Base-by-base conservation (phyloP, 148 eudicot genomes). In the Rhododendron vialii region DNA sequence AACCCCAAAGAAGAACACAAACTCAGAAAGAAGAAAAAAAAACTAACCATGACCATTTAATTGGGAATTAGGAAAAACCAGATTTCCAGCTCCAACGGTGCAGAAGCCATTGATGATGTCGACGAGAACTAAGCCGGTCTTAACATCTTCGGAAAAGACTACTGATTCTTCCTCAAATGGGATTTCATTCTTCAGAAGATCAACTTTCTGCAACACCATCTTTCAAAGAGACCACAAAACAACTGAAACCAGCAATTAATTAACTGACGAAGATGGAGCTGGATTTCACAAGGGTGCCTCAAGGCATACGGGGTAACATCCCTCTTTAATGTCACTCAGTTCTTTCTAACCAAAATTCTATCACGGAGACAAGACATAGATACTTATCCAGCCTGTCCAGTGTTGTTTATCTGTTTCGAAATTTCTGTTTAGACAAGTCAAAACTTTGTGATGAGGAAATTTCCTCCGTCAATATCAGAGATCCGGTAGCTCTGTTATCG, bases 101-200 rank as follows among this genome's bases (percentile, higher is more conserved):
- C 92, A 90, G 89, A 90, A 90, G 83, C 92, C 92, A 85, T 90
- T 90, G 85, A 90, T 87, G 92, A 88, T 87, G 83, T 90, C 92
- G 0, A 90, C 92, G 2, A 90, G 86, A 53, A 90, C 90, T 47
- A 90, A 85, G 3, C 90, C 90, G 48, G 85, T 77, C 57, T 74
- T 76, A 22, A 53, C 83, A 20, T 86, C 74, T 78, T 86, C 83
- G 5, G 88, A 83, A 57, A 90, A 36, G 50, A 55, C 87, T 20
- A 90, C 87, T 17, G 63, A 57, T 77, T 90, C 92, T 57, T 88
- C 89, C 77, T 86, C 90, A 33, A 90, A 78, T 28, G 89, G 90
- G 20, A 90, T 87, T 86, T 90, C 92, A 5, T 78, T 82, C 87
- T 88, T 90, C 80, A 88, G 15, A 38, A 88, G 35, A 78, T 90